Evolutionary conservation across 805 yeast species (phyloP).

Genomic region (Myxozyma udenii): DNA sequence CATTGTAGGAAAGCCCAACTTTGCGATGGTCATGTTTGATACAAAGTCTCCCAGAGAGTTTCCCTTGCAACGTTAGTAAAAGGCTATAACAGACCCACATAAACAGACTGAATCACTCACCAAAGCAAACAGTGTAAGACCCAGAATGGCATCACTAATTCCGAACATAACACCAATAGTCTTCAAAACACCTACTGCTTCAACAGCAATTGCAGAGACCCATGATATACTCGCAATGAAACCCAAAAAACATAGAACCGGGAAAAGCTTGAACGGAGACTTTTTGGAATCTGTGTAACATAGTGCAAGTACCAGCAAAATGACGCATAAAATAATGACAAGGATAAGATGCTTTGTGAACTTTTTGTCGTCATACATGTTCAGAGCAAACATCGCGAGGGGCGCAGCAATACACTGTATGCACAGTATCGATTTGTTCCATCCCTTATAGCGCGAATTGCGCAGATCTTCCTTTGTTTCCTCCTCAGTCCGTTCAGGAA

Average conservation of each 20-base stretch:
- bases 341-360: constrained; percentile 2
- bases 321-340: constrained; percentile 9
- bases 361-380: constrained; percentile 6
- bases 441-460: constrained; percentile 12
- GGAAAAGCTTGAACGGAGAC: constrained; percentile 15
- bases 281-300: constrained; percentile 12
- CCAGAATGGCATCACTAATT: constrained; percentile 75
- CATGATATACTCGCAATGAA: constrained; percentile 64
- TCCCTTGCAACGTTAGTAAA: constrained; percentile 45
- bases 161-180: constrained; percentile 57
- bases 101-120: constrained; percentile 1
- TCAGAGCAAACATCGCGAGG: constrained; percentile 33
- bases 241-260: constrained; percentile 45
- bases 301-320: background rate
- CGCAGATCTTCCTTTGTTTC: no score
- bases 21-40: constrained; percentile 75
- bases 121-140: constrained; percentile 82
- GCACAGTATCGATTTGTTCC: constrained; percentile 33
- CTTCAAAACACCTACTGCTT: constrained; percentile 62
- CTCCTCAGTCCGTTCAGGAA: no score
- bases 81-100: background rate
- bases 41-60: constrained; percentile 89
- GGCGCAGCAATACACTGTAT: constrained; percentile 40
- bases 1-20: constrained; percentile 79
- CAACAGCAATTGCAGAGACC: constrained; percentile 67